A percentile compares a stretch with the other conserved stretches of the same genome.
phyloP scores from a whole-genome alignment of 768 basidiomycete genomes.

The Leccinum barrowsii region DNA sequence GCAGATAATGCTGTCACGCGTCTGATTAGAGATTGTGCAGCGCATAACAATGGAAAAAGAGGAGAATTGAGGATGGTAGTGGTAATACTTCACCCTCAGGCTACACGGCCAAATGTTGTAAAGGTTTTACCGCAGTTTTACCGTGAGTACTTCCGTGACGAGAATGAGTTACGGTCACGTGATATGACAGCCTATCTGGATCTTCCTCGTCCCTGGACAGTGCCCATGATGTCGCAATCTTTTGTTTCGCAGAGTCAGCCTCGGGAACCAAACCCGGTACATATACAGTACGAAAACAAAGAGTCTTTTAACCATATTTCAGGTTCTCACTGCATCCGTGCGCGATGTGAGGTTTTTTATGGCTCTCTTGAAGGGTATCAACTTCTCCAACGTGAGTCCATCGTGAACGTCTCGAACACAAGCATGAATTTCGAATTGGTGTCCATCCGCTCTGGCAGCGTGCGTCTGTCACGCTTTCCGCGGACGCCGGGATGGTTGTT shows the following conservation, averaged over 20 bases:
- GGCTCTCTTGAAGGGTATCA: conserved; percentile 75
- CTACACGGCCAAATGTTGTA: too few relatives aligned
- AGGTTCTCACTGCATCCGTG: conserved; percentile 68
- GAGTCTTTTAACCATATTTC: conserved; percentile 2
- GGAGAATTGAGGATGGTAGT: too few relatives aligned
- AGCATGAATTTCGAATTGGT: conserved; percentile 7
- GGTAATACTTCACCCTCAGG: background rate
- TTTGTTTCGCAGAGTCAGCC: conserved; percentile 17
- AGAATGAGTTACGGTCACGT: conserved; percentile 8
- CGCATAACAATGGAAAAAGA: conserved; percentile 10
- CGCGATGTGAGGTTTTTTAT: conserved; percentile 83
- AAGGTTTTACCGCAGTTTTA: background rate
- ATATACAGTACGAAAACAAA: background rate
- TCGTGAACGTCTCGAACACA: background rate
- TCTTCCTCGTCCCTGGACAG: background rate
- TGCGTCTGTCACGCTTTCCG: conserved; percentile 70
- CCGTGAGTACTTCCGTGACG: too few relatives aligned
- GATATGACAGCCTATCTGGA: conserved; percentile 1
- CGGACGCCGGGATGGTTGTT: conserved; percentile 61
- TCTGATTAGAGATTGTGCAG: conserved; percentile 38
- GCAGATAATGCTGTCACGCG: conserved; percentile 26
- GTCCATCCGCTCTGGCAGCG: conserved; percentile 41
- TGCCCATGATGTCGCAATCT: conserved; percentile 18
- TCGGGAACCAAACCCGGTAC: conserved; percentile 25
- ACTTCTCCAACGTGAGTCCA: conserved; percentile 67